A percentile compares a stretch with the other conserved stretches of the same genome.
Evolutionary conservation across 2,329 filamentous ascomycete species (phyloP).

Genomic region (Teratosphaeria zuluensis): DNA sequence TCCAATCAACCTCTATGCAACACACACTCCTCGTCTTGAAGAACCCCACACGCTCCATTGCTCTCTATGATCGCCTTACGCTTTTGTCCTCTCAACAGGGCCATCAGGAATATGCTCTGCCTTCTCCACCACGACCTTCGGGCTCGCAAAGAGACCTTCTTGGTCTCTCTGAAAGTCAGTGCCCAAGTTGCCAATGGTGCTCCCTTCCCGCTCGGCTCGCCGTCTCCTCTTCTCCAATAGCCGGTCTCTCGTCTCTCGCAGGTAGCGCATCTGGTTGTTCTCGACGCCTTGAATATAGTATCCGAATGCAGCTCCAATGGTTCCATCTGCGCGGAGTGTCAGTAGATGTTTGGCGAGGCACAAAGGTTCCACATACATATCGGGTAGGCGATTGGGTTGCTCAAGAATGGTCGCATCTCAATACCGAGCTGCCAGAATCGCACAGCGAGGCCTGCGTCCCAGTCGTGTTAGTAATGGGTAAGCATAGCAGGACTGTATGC

Average conservation of each 20-base stretch:
- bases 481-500: neutral
- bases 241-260: constrained; percentile 67
- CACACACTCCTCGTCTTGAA: neutral
- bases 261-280: constrained; percentile 64
- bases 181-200: constrained; percentile 18
- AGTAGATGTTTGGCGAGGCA: neutral
- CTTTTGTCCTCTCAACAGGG: constrained; percentile 8
- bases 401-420: constrained; percentile 94
- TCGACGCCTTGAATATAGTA: constrained; percentile 95
- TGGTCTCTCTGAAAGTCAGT: constrained; percentile 23
- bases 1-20: neutral
- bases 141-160: constrained; percentile 21
- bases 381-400: constrained; percentile 78
- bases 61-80: constrained; percentile 2
- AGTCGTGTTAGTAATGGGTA: neutral
- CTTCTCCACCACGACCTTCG: constrained; percentile 7
- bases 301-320: constrained; percentile 80
- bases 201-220: constrained; percentile 57
- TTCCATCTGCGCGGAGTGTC: constrained; percentile 43
- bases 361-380: constrained; percentile 40
- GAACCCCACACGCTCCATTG: neutral
- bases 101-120: constrained; percentile 4
- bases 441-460: constrained; percentile 67
- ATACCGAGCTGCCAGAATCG: constrained; percentile 96
- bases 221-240: constrained; percentile 84